Evolutionary conservation across 2,329 filamentous ascomycete species (phyloP).

Genomic region (Neofusicoccum cordaticola): DNA sequence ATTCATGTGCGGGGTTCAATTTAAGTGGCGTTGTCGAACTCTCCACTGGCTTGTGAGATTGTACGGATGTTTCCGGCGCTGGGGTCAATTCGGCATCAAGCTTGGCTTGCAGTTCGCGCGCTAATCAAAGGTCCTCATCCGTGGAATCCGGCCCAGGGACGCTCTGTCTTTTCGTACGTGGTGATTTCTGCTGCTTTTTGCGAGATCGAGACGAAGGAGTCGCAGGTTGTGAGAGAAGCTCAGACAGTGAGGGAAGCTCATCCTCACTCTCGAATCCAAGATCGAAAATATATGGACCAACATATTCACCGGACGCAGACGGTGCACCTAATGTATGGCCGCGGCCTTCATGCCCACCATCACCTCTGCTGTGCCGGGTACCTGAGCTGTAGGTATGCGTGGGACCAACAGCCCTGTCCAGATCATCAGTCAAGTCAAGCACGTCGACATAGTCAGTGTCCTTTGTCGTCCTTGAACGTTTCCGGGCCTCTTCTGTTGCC

Average conservation of each 20-base stretch:
- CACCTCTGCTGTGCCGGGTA: too few species aligned
- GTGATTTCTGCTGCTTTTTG: not conserved
- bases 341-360: not conserved
- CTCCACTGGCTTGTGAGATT: not conserved
- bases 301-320: too few species aligned
- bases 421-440: not conserved
- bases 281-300: not conserved
- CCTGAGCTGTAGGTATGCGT: too few species aligned
- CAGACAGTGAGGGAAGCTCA: not conserved
- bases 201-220: not conserved
- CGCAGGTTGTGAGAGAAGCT: not conserved
- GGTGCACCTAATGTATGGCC: not conserved
- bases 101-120: not conserved
- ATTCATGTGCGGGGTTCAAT: not conserved
- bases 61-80: not conserved
- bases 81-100: not conserved
- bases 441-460: not conserved
- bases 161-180: too few species aligned
- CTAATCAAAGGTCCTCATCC: not conserved
- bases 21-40: not conserved
- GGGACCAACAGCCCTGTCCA: not conserved
- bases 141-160: not conserved
- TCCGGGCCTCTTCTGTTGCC: not conserved
- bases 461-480: not conserved
- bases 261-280: slow-evolving; percentile 2